Conservation (phyloP, 2,329 filamentous ascomycete genomes). For the Trichoderma atrobrunneum region DNA sequence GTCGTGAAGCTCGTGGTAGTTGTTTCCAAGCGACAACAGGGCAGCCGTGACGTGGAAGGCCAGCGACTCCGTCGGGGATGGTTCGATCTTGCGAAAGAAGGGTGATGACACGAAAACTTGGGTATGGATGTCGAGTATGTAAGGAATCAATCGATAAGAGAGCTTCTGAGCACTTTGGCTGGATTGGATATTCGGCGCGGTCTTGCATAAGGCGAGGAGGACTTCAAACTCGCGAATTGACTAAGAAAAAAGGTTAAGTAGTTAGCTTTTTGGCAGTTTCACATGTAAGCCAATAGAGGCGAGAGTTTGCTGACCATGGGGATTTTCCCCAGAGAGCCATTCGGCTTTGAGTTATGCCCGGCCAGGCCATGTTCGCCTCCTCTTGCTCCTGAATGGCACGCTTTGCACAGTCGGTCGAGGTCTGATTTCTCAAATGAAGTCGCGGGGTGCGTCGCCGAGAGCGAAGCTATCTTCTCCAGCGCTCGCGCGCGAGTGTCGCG, state of each 20-base stretch:
- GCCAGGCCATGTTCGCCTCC: conserved; percentile 49
- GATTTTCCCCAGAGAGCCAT: conserved; percentile 48
- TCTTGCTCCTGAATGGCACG: conserved; percentile 49
- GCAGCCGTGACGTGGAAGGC: conserved; percentile 76
- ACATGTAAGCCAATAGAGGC: background rate
- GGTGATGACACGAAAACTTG: conserved; percentile 78
- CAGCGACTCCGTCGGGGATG: conserved; percentile 83
- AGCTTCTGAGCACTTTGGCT: conserved; percentile 73
- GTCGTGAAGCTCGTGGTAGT: conserved; percentile 66
- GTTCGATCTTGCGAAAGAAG: conserved; percentile 77
- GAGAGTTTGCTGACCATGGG: conserved; percentile 54
- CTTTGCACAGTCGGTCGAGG: conserved; percentile 59
- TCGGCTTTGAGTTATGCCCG: conserved; percentile 36
- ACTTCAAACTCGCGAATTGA: conserved; percentile 89
- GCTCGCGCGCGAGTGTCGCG: conserved; percentile 60
- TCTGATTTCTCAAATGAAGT: conserved; percentile 60
- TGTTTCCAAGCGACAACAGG: conserved; percentile 74
- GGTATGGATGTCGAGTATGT: conserved; percentile 78
- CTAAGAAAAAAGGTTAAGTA: conserved; percentile 43
- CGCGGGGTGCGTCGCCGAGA: conserved; percentile 55
- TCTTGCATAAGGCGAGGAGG: conserved; percentile 85
- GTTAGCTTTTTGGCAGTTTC: background rate
- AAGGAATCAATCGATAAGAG: conserved; percentile 74
- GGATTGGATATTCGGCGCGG: conserved; percentile 71
- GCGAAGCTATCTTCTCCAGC: conserved; percentile 62